Conservation (phyloP, 2,329 filamentous ascomycete genomes). For the Trichophyton simii region DNA sequence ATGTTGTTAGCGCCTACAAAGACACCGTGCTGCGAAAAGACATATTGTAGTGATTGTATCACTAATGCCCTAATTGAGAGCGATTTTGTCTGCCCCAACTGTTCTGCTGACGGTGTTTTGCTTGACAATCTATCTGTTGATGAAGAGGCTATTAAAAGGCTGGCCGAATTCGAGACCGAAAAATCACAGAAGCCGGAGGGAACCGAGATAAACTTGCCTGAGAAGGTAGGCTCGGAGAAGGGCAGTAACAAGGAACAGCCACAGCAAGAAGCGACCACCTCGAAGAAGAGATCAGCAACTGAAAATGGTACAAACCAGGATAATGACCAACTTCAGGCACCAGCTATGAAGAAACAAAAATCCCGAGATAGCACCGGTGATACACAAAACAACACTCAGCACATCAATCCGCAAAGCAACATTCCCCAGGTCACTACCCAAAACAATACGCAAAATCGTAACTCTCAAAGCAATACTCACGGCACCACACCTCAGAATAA, state of each 20-base stretch:
- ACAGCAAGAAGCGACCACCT: conserved; percentile 20
- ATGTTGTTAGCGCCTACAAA: conserved; percentile 98
- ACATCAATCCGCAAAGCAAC: neutral
- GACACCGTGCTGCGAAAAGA: conserved; percentile 95
- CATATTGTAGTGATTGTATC: conserved; percentile 99
- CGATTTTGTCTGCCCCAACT: conserved; percentile 91
- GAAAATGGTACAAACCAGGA: conserved; percentile 50
- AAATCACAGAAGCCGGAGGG: conserved; percentile 34
- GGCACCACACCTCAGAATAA: neutral
- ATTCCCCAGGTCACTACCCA: neutral
- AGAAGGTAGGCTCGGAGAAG: neutral
- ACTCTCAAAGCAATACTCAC: neutral
- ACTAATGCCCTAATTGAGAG: conserved; percentile 96
- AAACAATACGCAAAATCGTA: neutral
- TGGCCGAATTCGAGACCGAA: conserved; percentile 58
- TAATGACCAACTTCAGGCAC: conserved; percentile 31
- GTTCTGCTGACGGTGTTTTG: conserved; percentile 78
- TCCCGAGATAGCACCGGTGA: conserved; percentile 24
- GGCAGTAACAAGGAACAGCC: conserved; percentile 8
- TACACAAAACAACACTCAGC: neutral
- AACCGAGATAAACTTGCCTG: conserved; percentile 15
- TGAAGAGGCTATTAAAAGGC: conserved; percentile 63
- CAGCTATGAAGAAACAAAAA: conserved; percentile 34
- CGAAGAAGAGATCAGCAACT: conserved; percentile 75
- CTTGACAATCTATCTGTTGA: conserved; percentile 83